These are phyloP conservation scores for Monosporozyma aerobia DNA, from an alignment of 805 yeast species.

Conservation along the genomic window DNA sequence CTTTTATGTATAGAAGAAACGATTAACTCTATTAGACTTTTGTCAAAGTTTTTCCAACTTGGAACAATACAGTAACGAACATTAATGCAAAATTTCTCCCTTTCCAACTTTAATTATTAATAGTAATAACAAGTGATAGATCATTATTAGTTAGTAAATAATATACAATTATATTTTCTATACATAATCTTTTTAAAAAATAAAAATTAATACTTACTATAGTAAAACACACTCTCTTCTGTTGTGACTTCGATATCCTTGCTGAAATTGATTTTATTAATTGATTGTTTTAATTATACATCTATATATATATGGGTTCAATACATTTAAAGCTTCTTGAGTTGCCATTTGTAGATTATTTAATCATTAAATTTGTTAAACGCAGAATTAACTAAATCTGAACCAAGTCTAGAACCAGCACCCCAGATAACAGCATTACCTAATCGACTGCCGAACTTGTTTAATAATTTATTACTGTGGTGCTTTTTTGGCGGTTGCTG, in stretches of 20 bases:
- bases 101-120: not conserved
- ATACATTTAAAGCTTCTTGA: not conserved
- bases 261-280: not conserved
- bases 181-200: not conserved
- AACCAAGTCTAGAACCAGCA: constrained; percentile 90
- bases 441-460: constrained; percentile 34
- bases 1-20: not conserved
- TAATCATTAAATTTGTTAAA: constrained; percentile 30
- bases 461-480: not conserved
- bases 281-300: not conserved
- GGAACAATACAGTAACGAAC: not conserved
- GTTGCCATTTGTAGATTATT: not conserved
- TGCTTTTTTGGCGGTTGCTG: not conserved
- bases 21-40: not conserved
- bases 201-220: not conserved
- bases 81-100: not conserved
- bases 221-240: not conserved
- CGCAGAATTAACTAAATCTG: constrained; percentile 65
- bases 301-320: not conserved
- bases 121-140: not conserved
- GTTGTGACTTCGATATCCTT: too few relatives aligned
- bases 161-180: not conserved
- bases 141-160: not conserved
- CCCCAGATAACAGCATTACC: constrained; percentile 90
- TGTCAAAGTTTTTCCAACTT: not conserved